phyloP scores from a whole-genome alignment of 1,284 basidiomycete species.

The Puccinia hordei region DNA sequence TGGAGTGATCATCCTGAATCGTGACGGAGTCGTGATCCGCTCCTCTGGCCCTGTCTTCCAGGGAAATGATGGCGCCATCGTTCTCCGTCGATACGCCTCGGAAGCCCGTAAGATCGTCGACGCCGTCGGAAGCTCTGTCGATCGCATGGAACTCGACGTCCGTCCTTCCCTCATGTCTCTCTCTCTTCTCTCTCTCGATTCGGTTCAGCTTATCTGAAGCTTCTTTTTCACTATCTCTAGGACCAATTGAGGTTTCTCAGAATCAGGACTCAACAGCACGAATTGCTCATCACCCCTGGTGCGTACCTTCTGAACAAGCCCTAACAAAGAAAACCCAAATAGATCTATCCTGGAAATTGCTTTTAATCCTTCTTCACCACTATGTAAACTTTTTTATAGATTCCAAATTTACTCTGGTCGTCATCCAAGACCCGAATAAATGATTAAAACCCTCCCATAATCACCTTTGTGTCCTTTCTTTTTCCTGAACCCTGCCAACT shows the following conservation, averaged over 20 bases:
- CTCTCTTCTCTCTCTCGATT: background rate
- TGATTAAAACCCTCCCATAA: too few species aligned
- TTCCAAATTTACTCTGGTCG: conserved; percentile 44
- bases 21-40: conserved; percentile 38
- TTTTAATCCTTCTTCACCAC: background rate
- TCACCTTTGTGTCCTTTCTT: too few species aligned
- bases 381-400: background rate
- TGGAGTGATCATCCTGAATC: conserved; percentile 38
- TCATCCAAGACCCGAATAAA: conserved; percentile 24
- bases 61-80: conserved; percentile 27
- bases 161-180: conserved; percentile 15
- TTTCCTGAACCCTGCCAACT: too few species aligned
- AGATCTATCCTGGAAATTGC: background rate
- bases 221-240: conserved; percentile 61
- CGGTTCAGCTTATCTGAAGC: background rate
- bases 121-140: conserved; percentile 20
- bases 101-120: conserved; percentile 36
- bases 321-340: background rate
- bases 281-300: conserved; percentile 93
- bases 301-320: conserved; percentile 55
- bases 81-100: conserved; percentile 26
- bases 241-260: conserved; percentile 85
- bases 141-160: conserved; percentile 44
- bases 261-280: conserved; percentile 84
- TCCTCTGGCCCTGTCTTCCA: conserved; percentile 32